Evolutionary conservation across 2,329 filamentous ascomycete species (phyloP), one percentile per base, ranked within the genome.

Genomic region (Nannizziopsis barbatae): DNA sequence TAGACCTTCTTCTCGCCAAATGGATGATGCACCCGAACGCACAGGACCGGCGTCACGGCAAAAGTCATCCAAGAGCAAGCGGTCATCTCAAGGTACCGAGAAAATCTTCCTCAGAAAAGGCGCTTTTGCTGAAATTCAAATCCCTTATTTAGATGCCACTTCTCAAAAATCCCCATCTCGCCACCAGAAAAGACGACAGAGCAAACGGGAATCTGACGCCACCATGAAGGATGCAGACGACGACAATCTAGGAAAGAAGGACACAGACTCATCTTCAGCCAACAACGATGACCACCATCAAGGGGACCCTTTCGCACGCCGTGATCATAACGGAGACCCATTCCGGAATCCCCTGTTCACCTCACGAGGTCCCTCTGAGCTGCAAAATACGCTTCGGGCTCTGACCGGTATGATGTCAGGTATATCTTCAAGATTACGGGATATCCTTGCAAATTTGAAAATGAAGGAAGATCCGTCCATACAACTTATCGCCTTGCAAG

Each of bases 351-450:
- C 73, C 51, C 73, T 79, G 11, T 86, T 95, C 54, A 81, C 84
- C 32, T 58, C 62, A 8, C 79, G 83, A 37, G 75, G 77, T 41
- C 75, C 79, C 12, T 74, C 80, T 46, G 79, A 80, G 14, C 71
- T 96, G 22, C 86, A 86, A 5, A 85, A 74, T 60, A 94, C 88
- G 11, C 75, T 98, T 14, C 77, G 90, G 62, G 88, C 89, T 14
- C 71, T 98, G 55, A 93, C 81, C 46, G 89, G 89, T 54, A 93
- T 95, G 76, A 90, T 95, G 77, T 84, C 86, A 2, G 85, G 89
- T 35, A 81, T 90, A 50, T 83, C 86, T 17, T 76, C 80, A 35
- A 81, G 88, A 55, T 73, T 98, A 43, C 79, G 90, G 49, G 85
- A 87, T 51, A 83, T 89, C 45, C 70, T 90, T 52, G 75, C 70